Base-by-base conservation (phyloP, 2,329 filamentous ascomycete genomes). In the Colletotrichum limetticola region DNA sequence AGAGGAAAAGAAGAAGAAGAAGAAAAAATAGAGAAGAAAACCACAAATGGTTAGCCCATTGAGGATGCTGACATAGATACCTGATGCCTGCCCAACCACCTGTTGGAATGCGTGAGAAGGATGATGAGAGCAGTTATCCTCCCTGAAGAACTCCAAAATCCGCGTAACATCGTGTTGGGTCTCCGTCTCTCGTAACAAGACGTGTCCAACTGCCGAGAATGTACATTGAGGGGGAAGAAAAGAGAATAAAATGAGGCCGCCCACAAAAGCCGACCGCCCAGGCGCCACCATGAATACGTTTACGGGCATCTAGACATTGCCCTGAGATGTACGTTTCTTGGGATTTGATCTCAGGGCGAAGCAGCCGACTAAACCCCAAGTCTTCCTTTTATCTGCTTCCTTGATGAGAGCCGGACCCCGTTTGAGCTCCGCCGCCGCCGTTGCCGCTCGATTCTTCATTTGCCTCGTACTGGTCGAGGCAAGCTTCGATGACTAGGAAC, bases 391-490 rank as follows among this genome's bases (percentile, higher is more conserved):
- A 72, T 70, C 70, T 70, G 53, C 66, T 72, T 42, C 70, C 70
- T 32, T 72, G 68, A 12, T 71, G 70, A 14, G 70, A 72, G 55
- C 70, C 66, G 14, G 70, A 74, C 12, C 64, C 61, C 61, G 73
- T 65, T 66, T 71, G 68, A 26, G 28, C 61, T 42, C 55, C 64
- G 52, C 75, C 78, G 49, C 79, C 78, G 49, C 79, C 76, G 57
- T 79, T 79, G 63, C 78, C 78, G 64, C 79, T 80, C 37, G 80
- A 80, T 53, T 83, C 79, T 70, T 84, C 82, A 19, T 79, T 75
- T 46, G 81, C 77, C 61, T 86, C 85, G 78, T 85, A 88, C 49
- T 87, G 79, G 72, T 88, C 85, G 3, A 88, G 77, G 55, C 82
- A 84, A 61, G 83, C 82, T 72, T 82, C 81, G 24, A 85, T 78